Conservation (phyloP, 2,329 filamentous ascomycete species). For the Alternaria ventricosa region DNA sequence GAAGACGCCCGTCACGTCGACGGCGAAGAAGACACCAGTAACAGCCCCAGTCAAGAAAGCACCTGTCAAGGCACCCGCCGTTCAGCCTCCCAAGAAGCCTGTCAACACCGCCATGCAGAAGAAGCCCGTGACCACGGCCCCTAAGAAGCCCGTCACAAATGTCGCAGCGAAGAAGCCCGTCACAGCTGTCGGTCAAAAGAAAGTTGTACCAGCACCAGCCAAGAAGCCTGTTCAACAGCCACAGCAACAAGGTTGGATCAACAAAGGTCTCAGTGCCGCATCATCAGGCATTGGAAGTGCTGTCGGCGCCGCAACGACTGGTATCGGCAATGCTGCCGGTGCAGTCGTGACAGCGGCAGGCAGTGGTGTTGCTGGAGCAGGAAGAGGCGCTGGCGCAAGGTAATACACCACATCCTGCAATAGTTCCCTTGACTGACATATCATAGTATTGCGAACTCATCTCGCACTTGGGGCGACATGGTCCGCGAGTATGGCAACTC, state of each 20-base stretch:
- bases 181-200: conserved; percentile 19
- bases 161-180: conserved; percentile 18
- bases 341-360: conserved; percentile 53
- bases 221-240: conserved; percentile 23
- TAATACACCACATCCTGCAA: background rate
- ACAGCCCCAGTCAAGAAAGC: conserved; percentile 4
- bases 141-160: conserved; percentile 5
- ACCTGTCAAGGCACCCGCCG: conserved; percentile 7
- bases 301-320: conserved; percentile 44
- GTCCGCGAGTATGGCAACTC: conserved; percentile 58
- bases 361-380: conserved; percentile 52
- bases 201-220: conserved; percentile 9
- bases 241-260: conserved; percentile 55
- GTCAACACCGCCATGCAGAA: conserved; percentile 26
- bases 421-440: background rate
- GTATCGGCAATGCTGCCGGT: conserved; percentile 54
- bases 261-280: conserved; percentile 26
- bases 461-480: conserved; percentile 56
- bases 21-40: conserved; percentile 24
- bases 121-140: conserved; percentile 13
- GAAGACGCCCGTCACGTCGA: conserved; percentile 24
- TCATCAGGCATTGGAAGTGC: conserved; percentile 35
- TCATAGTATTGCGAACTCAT: conserved; percentile 52
- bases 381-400: conserved; percentile 17
- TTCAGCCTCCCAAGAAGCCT: conserved; percentile 25